Evolutionary conservation across 2,329 filamentous ascomycete species (phyloP).

Genomic region (Alternaria infectoria): DNA sequence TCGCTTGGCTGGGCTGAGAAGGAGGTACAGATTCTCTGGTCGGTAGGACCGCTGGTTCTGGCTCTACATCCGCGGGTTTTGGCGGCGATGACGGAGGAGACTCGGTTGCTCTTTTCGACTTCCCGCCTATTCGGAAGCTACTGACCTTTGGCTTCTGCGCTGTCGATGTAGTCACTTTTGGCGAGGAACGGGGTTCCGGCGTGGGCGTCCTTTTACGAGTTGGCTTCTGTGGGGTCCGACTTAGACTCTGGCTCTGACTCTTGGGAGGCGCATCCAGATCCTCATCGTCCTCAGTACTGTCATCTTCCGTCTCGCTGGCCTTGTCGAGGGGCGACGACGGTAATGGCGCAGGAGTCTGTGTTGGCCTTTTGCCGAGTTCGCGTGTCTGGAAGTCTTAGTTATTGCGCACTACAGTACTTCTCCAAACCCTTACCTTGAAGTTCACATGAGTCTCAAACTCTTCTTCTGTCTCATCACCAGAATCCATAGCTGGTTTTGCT

Average conservation of each 20-base stretch:
- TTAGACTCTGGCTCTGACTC: conserved; percentile 19
- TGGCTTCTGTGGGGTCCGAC: neutral
- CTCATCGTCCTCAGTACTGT: conserved; percentile 29
- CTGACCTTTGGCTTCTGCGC: conserved; percentile 22
- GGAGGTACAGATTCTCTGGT: neutral
- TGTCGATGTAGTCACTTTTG: conserved; percentile 1
- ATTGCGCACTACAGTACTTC: too few species aligned
- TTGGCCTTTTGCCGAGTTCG: neutral
- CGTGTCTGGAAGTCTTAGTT: conserved; percentile 21
- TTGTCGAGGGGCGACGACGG: neutral
- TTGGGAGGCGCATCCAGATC: conserved; percentile 47
- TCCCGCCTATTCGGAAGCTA: conserved; percentile 41
- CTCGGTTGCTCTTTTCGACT: conserved; percentile 12
- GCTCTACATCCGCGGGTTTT: neutral
- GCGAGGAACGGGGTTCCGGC: conserved; percentile 3
- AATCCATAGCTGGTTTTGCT: conserved; percentile 12
- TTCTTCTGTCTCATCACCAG: conserved; percentile 43
- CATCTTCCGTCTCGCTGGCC: neutral
- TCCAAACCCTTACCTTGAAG: conserved; percentile 30
- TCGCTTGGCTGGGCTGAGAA: conserved; percentile 4
- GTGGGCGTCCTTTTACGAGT: conserved; percentile 7
- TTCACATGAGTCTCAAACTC: conserved; percentile 46
- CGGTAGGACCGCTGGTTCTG: neutral
- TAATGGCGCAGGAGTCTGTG: neutral
- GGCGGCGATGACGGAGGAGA: neutral